Conservation (phyloP, 306 rosid species). For the Begonia masoniana region DNA sequence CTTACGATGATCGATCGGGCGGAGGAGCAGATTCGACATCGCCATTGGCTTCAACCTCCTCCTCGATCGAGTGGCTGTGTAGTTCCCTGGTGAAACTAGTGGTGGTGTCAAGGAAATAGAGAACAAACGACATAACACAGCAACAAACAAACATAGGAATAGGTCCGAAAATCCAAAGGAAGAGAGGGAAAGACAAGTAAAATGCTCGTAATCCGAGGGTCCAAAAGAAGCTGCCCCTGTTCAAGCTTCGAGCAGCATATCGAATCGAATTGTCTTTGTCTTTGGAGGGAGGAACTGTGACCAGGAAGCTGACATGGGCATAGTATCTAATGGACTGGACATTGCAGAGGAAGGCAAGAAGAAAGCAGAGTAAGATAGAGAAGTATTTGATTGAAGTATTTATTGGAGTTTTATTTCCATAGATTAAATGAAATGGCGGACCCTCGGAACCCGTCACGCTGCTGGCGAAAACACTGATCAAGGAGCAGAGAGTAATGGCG, state of each 20-base stretch:
- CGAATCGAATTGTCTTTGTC: constrained; percentile 31
- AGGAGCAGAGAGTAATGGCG: constrained; percentile 67
- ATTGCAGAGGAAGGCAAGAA: constrained; percentile 74
- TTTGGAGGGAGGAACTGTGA: constrained; percentile 55
- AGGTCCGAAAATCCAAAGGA: constrained; percentile 87
- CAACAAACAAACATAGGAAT: constrained; percentile 69
- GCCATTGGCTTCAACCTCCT: constrained; percentile 9
- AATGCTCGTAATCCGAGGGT: constrained; percentile 74
- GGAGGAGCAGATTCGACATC: constrained; percentile 35
- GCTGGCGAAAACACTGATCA: constrained; percentile 67
- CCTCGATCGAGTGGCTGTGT: constrained; percentile 34
- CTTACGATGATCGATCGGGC: constrained; percentile 2
- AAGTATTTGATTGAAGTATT: constrained; percentile 42
- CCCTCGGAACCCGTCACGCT: constrained; percentile 21
- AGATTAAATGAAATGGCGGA: constrained; percentile 26
- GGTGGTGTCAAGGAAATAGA: constrained; percentile 76
- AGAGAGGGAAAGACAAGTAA: constrained; percentile 69
- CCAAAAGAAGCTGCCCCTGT: constrained; percentile 65
- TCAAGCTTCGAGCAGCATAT: constrained; percentile 47
- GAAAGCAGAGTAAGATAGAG: constrained; percentile 60
- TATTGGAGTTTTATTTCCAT: constrained; percentile 42
- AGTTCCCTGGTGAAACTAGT: constrained; percentile 46
- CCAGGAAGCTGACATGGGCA: constrained; percentile 73
- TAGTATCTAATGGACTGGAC: constrained; percentile 77
- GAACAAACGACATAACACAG: constrained; percentile 33